These are phyloP conservation scores for Rhodotorula sphaerocarpa DNA, from an alignment of 768 basidiomycete genomes.

Conservation along the genomic window DNA sequence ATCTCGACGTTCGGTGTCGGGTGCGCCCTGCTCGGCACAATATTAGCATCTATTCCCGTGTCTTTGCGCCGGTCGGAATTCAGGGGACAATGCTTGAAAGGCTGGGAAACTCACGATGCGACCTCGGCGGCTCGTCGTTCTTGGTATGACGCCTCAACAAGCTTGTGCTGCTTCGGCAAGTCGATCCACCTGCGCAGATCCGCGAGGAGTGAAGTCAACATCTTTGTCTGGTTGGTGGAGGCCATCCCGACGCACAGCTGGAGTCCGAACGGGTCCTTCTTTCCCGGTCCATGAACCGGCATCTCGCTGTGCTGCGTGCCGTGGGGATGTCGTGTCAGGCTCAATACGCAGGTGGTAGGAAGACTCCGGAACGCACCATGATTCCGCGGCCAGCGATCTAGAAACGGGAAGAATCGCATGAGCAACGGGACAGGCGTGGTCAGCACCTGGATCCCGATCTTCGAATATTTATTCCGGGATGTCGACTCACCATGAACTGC, in stretches of 20 bases:
- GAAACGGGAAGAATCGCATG: background rate
- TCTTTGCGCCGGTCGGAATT: too few species aligned
- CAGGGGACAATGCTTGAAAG: background rate
- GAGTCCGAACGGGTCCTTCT: slow-evolving; percentile 68
- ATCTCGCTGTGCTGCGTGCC: slow-evolving; percentile 48
- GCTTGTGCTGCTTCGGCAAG: slow-evolving; percentile 57
- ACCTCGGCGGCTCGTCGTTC: slow-evolving; percentile 60
- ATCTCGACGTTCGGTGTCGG: slow-evolving; percentile 49
- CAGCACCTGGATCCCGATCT: too few species aligned
- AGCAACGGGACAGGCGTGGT: background rate
- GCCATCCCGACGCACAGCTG: slow-evolving; percentile 77
- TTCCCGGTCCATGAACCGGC: slow-evolving; percentile 64
- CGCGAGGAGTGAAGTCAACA: too few species aligned
- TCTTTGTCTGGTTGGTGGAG: too few species aligned
- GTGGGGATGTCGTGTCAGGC: background rate
- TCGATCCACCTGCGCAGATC: slow-evolving; percentile 36
- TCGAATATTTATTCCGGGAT: background rate
- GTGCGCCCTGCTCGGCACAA: slow-evolving; percentile 56
- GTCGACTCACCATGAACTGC: slow-evolving; percentile 55
- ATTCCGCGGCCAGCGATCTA: slow-evolving; percentile 25
- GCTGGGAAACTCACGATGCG: slow-evolving; percentile 8
- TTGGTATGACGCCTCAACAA: slow-evolving; percentile 73
- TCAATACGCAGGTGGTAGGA: background rate
- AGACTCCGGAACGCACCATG: background rate
- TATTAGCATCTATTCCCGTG: too few species aligned